Evolutionary conservation across 805 yeast species (phyloP).

Genomic region (Starmerella vaccinii): DNA sequence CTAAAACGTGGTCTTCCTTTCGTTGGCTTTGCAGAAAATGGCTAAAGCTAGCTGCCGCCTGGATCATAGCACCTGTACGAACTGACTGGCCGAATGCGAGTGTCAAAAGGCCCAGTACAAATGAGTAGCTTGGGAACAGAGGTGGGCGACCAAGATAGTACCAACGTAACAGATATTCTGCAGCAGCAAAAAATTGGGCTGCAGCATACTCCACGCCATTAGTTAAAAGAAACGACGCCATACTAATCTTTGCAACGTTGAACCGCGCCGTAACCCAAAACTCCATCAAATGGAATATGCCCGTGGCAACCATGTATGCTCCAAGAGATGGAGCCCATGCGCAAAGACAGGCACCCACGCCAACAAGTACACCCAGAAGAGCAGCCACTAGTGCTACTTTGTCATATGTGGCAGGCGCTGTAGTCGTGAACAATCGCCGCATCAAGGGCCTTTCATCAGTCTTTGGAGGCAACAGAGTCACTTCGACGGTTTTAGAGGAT

Average conservation of each 20-base stretch:
- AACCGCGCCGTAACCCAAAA: conserved; percentile 67
- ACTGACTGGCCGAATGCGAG: conserved; percentile 52
- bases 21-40: conserved; percentile 58
- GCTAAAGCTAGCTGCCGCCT: conserved; percentile 78
- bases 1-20: conserved; percentile 48
- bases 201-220: conserved; percentile 50
- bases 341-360: conserved; percentile 17
- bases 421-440: conserved; percentile 13
- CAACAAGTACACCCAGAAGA: conserved; percentile 27
- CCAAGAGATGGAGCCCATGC: conserved; percentile 26
- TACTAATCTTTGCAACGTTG: conserved; percentile 55
- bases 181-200: conserved; percentile 48
- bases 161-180: conserved; percentile 41
- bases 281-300: conserved; percentile 71
- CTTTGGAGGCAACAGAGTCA: not conserved
- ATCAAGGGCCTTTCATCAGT: not conserved
- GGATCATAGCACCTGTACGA: conserved; percentile 72
- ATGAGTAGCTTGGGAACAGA: conserved; percentile 27
- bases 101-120: conserved; percentile 40
- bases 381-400: conserved; percentile 28
- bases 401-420: conserved; percentile 24
- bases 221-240: conserved; percentile 57
- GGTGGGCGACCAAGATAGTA: conserved; percentile 33
- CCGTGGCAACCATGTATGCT: conserved; percentile 43
- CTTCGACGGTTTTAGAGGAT: not conserved